Percentiles rank a stretch among this genome's conserved stretches.
Evolutionary conservation across 108 stramenopile genomes (phyloP).

Genomic region (Cyclotella atomus): DNA sequence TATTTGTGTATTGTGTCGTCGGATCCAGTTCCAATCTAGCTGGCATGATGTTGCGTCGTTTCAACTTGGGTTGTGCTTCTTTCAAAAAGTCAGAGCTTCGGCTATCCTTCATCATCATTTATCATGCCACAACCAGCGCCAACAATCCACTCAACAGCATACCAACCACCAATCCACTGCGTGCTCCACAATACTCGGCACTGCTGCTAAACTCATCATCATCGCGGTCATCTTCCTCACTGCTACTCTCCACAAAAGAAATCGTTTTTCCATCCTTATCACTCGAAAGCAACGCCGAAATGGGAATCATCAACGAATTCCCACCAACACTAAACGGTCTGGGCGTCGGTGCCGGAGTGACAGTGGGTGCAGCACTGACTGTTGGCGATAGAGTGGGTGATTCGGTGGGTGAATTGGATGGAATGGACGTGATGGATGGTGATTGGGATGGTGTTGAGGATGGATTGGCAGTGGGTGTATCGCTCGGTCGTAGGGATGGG

Average conservation of each 20-base stretch:
- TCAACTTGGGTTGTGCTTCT: too few relatives aligned
- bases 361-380: not conserved
- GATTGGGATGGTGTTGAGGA: not conserved
- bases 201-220: not conserved
- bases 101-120: not conserved
- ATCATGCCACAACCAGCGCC: not conserved
- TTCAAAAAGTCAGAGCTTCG: too few relatives aligned
- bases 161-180: not conserved
- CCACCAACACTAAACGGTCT: not conserved
- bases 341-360: not conserved
- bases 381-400: not conserved
- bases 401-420: not conserved
- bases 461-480: not conserved
- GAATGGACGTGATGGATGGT: not conserved
- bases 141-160: not conserved
- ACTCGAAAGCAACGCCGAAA: not conserved
- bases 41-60: too few relatives aligned
- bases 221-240: not conserved
- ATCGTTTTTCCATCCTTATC: not conserved
- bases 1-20: too few relatives aligned
- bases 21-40: too few relatives aligned
- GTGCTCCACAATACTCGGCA: not conserved
- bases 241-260: not conserved
- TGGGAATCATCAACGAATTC: constrained; percentile 4
- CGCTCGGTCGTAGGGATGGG: not conserved